Percentiles rank a stretch among this genome's conserved stretches.
phyloP scores from a whole-genome alignment of 1,284 basidiomycete species.

The Fomitopsis pinicola region DNA sequence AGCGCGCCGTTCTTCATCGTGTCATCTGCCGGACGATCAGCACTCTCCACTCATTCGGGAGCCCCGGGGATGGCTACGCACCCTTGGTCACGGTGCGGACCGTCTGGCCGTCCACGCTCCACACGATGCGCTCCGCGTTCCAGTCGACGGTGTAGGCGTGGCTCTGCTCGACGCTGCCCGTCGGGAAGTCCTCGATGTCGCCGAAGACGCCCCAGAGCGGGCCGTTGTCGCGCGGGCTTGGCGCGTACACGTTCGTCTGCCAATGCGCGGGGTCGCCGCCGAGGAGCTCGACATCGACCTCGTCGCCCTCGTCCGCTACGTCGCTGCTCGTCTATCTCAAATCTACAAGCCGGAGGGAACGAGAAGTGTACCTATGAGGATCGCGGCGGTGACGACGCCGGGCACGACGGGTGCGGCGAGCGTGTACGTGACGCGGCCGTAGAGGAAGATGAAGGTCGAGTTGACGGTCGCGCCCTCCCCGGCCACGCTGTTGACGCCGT shows the following conservation, averaged over 20 bases:
- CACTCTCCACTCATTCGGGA: not conserved
- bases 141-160: conserved; percentile 43
- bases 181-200: conserved; percentile 27
- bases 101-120: conserved; percentile 38
- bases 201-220: conserved; percentile 39
- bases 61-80: conserved; percentile 17
- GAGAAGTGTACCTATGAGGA: conserved; percentile 31
- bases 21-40: conserved; percentile 21
- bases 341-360: not conserved
- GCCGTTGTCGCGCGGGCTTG: conserved; percentile 26
- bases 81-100: conserved; percentile 34
- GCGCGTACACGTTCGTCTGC: conserved; percentile 44
- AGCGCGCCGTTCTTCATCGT: conserved; percentile 33
- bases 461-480: conserved; percentile 40
- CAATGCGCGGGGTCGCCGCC: conserved; percentile 36
- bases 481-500: conserved; percentile 33
- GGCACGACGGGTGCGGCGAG: conserved; percentile 29
- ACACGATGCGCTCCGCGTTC: conserved; percentile 35
- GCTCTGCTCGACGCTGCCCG: conserved; percentile 17
- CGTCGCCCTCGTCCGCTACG: conserved; percentile 32
- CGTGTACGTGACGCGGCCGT: conserved; percentile 35
- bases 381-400: conserved; percentile 37
- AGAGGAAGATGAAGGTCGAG: conserved; percentile 34
- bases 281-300: conserved; percentile 44
- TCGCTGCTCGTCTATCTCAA: not conserved